Evolutionary conservation across 2,329 filamentous ascomycete species (phyloP).

Genomic region (Drechslerella coelobrocha): DNA sequence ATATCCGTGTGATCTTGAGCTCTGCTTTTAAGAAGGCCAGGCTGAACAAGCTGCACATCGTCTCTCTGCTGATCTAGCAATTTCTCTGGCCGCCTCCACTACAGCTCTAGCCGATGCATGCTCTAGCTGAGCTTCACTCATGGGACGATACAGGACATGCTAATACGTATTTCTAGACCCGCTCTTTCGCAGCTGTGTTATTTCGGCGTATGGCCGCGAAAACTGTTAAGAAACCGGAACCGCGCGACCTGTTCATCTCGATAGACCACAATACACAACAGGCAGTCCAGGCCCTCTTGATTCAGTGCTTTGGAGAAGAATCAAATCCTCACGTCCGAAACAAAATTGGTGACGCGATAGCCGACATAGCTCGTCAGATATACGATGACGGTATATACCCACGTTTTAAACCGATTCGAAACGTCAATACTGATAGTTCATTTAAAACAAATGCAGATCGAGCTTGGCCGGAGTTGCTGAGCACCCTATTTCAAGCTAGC

Average conservation of each 20-base stretch:
- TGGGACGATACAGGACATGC: slow-evolving; percentile 5
- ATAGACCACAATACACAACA: slow-evolving; percentile 62
- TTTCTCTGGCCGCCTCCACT: not conserved
- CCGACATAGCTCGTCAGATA: slow-evolving; percentile 93
- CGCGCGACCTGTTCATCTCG: slow-evolving; percentile 83
- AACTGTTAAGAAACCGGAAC: slow-evolving; percentile 70
- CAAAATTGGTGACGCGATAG: slow-evolving; percentile 97
- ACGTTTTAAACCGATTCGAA: not conserved
- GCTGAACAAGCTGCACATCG: not conserved
- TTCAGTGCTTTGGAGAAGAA: slow-evolving; percentile 63
- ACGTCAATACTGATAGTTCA: not conserved
- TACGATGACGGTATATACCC: slow-evolving; percentile 78
- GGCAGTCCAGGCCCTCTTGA: slow-evolving; percentile 52
- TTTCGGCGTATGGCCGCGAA: slow-evolving; percentile 94
- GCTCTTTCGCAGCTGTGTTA: slow-evolving; percentile 89
- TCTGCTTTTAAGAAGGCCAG: no score
- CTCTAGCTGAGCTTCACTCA: not conserved
- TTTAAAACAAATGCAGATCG: slow-evolving; percentile 67
- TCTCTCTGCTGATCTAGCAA: not conserved
- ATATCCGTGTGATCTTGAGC: not conserved
- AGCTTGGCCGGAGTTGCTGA: slow-evolving; percentile 87
- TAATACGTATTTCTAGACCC: slow-evolving; percentile 66
- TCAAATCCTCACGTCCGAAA: slow-evolving; percentile 77
- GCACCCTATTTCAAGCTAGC: slow-evolving; percentile 85
- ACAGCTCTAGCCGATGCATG: not conserved